Evolutionary conservation across 768 basidiomycete genomes (phyloP), one percentile per base, ranked within the genome.

Genomic region (Filobasidium floriforme): DNA sequence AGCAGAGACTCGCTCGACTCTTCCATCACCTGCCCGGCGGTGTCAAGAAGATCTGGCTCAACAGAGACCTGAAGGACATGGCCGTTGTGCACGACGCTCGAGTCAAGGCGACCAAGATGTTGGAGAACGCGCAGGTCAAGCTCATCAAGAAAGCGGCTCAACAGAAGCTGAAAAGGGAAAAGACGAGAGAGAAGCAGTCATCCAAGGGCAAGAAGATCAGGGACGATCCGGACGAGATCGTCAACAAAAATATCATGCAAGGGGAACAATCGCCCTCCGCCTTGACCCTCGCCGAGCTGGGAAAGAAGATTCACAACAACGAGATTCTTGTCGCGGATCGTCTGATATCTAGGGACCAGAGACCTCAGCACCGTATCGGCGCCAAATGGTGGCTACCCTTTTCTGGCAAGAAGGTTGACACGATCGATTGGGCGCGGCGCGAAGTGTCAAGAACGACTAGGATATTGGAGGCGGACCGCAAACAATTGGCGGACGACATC

Each of bases 21-120:
- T 94, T 90, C 78, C 83, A 84, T n/a, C 83, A 85, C 65, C 83
- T 97, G 1, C 94, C 96, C 0, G 93, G 93, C 11, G 93, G 93
- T 18, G 88, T 93, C 9, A 87, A 86, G 75, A 85, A 86, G 69
- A 86, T 99, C 43, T 99, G 94, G 92, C 83, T 98, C 44, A 94
- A 92, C 77, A 83, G 89, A 59, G 84, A 97, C 73, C 81, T 97
- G 32, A 90, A 90, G 76, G 88, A 90, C 11, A 83, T 99, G 60
- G 92, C 92, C 0, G 86, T 88, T 49, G 73, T 90, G 22, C 89
- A 89, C 72, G 86, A 92, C 41, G 84, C 88, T 41, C 87, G 91
- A 24, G 75, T 87, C 18, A 82, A 82, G 1, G 90, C 90, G 0
- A 86, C 84, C 70, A 81, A 81, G 66, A 90, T 89, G 78, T 85